Evolutionary conservation across 441 rosid species (phyloP).

Genomic region (Gossypium trilobum): DNA sequence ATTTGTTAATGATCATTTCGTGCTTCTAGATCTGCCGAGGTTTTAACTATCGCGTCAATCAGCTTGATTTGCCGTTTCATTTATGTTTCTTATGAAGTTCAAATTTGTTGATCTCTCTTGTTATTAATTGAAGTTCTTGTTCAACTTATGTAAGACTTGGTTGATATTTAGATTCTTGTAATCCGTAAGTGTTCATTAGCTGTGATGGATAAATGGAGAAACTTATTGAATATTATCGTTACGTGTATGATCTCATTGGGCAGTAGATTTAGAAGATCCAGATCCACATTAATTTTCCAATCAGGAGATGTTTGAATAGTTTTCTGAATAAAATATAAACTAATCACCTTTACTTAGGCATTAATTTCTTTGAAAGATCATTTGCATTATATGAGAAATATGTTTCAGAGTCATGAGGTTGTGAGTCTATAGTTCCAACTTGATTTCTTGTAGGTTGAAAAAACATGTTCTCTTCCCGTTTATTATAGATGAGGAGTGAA

Average conservation of each 20-base stretch:
- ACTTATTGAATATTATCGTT: background rate
- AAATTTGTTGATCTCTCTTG: conserved; percentile 2
- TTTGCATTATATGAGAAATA: background rate
- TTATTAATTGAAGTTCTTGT: background rate
- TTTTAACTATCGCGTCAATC: background rate
- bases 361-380: background rate
- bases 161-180: background rate
- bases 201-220: background rate
- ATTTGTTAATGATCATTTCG: background rate
- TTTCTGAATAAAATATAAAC: background rate
- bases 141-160: background rate
- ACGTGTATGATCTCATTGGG: background rate
- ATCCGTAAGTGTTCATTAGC: background rate
- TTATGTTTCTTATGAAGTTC: background rate
- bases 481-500: background rate
- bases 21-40: conserved; percentile 1
- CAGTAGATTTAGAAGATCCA: background rate
- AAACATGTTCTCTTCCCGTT: background rate
- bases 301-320: background rate
- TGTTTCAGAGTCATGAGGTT: background rate
- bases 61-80: background rate
- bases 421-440: background rate
- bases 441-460: background rate
- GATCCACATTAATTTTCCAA: background rate
- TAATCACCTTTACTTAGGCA: background rate